A percentile compares a stretch with the other conserved stretches of the same genome.
Conservation (phyloP, 2,329 filamentous ascomycete genomes). For the Ascochyta clinopodiicola region DNA sequence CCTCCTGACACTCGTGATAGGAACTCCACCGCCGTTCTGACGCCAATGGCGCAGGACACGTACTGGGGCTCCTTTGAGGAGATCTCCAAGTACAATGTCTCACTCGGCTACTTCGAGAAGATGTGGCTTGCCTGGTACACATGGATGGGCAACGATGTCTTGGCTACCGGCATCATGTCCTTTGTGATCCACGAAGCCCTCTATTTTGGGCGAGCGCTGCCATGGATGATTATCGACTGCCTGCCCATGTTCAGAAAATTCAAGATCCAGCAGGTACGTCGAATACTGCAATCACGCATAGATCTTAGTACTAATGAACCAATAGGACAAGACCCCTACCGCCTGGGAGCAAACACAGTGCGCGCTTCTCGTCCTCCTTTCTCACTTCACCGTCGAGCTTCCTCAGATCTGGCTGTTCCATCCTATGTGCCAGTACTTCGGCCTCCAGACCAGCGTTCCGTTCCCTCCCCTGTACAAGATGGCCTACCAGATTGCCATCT, state of each 20-base stretch:
- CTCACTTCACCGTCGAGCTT: conserved; percentile 96
- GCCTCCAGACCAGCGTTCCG: conserved; percentile 84
- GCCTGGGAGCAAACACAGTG: conserved; percentile 93
- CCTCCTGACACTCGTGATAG: conserved; percentile 34
- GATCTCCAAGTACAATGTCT: conserved; percentile 76
- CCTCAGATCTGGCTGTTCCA: conserved; percentile 99
- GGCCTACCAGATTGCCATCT: conserved; percentile 86
- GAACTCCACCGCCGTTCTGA: conserved; percentile 46
- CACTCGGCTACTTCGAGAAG: conserved; percentile 84
- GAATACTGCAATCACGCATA: background rate
- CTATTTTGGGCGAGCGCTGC: conserved; percentile 90
- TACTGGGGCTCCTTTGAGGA: conserved; percentile 72
- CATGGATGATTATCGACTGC: conserved; percentile 90
- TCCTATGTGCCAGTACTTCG: conserved; percentile 90
- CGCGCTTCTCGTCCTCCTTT: conserved; percentile 88
- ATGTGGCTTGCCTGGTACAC: conserved; percentile 97
- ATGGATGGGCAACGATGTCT: conserved; percentile 96
- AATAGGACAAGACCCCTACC: conserved; percentile 83
- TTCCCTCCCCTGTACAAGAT: conserved; percentile 89
- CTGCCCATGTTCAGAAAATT: conserved; percentile 89
- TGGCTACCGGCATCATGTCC: conserved; percentile 97
- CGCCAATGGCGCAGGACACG: conserved; percentile 57
- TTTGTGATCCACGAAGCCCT: conserved; percentile 93
- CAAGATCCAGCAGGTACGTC: conserved; percentile 86
- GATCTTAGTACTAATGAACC: background rate